Evolutionary conservation across 2,329 filamentous ascomycete genomes (phyloP).

Genomic region (Dothideomycetes sp.): DNA sequence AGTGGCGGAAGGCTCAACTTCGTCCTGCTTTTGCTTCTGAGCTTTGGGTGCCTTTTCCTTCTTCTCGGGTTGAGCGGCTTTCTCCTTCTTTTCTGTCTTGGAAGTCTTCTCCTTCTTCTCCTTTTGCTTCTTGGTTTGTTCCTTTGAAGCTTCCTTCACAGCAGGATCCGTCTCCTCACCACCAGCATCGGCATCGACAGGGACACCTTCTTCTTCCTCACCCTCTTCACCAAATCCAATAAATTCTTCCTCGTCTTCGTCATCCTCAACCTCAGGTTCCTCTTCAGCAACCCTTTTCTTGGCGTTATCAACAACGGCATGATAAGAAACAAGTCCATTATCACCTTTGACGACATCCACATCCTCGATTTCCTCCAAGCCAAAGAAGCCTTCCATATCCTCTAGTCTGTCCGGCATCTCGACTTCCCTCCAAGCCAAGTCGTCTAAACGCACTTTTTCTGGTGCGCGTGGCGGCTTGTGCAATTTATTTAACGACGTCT

Average conservation of each 20-base stretch:
- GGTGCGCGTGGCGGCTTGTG: constrained; percentile 11
- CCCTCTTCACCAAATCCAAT: constrained; percentile 43
- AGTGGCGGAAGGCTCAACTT: constrained; percentile 24
- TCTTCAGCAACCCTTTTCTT: constrained; percentile 19
- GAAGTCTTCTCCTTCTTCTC: constrained; percentile 18
- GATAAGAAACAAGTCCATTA: constrained; percentile 42
- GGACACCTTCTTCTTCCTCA: background rate
- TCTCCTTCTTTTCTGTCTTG: constrained; percentile 21
- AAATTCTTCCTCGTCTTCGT: constrained; percentile 49
- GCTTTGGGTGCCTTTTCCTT: constrained; percentile 19
- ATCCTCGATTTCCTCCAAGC: constrained; percentile 82
- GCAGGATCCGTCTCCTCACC: constrained; percentile 23
- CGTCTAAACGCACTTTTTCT: constrained; percentile 36
- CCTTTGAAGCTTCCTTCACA: constrained; percentile 18
- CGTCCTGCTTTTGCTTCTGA: constrained; percentile 18
- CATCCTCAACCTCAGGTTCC: constrained; percentile 12
- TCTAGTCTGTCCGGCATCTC: constrained; percentile 65
- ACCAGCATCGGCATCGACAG: constrained; percentile 10
- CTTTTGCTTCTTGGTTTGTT: constrained; percentile 20
- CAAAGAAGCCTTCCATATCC: constrained; percentile 89
- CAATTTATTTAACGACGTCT: constrained; percentile 11
- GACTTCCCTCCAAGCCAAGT: constrained; percentile 56
- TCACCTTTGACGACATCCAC: constrained; percentile 64
- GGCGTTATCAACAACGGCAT: constrained; percentile 24
- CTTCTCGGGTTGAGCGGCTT: constrained; percentile 16